Percentiles rank a stretch among this genome's conserved stretches.
These are phyloP conservation scores for Pichia sp. DNA, from an alignment of 1,139 yeast species.

Conservation along the genomic window DNA sequence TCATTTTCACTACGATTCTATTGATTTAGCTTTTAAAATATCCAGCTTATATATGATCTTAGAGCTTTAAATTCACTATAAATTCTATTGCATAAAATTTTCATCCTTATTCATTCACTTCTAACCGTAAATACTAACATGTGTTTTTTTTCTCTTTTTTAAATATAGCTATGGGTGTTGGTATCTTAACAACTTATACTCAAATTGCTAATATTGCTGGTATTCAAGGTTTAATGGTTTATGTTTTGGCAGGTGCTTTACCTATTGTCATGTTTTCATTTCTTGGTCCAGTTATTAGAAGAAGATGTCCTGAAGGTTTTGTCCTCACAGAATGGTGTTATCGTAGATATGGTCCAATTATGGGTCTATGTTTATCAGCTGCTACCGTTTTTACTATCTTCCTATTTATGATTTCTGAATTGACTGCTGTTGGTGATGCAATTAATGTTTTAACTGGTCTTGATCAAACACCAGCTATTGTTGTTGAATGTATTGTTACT, in stretches of 20 bases:
- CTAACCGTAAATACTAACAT: slow-evolving; percentile 10
- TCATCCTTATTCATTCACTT: not conserved
- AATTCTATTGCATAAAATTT: too few relatives aligned
- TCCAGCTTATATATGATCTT: too few relatives aligned
- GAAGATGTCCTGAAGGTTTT: slow-evolving; percentile 82
- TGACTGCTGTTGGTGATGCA: slow-evolving; percentile 73
- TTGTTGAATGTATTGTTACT: slow-evolving; percentile 83
- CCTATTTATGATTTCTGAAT: slow-evolving; percentile 82
- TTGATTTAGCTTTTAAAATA: too few relatives aligned
- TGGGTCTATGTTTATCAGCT: slow-evolving; percentile 70
- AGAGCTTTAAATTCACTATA: too few relatives aligned
- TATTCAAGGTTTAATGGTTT: slow-evolving; percentile 79
- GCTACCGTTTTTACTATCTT: slow-evolving; percentile 84
- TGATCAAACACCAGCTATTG: slow-evolving; percentile 73
- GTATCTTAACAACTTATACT: slow-evolving; percentile 78
- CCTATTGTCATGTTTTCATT: slow-evolving; percentile 80
- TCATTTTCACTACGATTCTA: too few relatives aligned
- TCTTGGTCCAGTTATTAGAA: slow-evolving; percentile 75
- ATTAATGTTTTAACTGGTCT: slow-evolving; percentile 73
- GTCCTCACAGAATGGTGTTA: slow-evolving; percentile 94
- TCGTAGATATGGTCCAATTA: slow-evolving; percentile 64
- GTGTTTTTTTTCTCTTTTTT: slow-evolving; percentile 2
- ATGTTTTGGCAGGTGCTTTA: slow-evolving; percentile 72
- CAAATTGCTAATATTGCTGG: slow-evolving; percentile 85
- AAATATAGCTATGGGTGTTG: slow-evolving; percentile 77